Evolutionary conservation across 441 rosid species (phyloP).

Genomic region (Metrosideros polymorpha): DNA sequence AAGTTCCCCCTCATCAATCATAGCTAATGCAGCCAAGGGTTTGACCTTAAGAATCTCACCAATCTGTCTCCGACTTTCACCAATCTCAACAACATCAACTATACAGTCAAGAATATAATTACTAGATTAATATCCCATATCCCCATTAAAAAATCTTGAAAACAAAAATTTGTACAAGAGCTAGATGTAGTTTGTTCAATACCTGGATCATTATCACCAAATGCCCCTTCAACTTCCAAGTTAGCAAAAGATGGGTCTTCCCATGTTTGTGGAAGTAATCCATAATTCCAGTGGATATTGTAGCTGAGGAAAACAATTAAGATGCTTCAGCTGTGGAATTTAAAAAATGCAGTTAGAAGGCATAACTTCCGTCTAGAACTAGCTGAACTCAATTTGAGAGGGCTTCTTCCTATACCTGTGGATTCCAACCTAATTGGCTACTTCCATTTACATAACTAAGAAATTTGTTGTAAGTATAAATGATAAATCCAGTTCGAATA

Average conservation of each 20-base stretch:
- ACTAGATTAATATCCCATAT: background rate
- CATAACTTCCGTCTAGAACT: background rate
- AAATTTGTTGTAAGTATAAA: background rate
- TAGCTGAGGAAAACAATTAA: conserved; percentile 30
- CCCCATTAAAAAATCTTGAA: background rate
- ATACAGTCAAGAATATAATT: conserved; percentile 1
- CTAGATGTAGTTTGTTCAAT: background rate
- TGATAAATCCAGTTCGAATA: background rate
- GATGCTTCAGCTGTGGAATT: background rate
- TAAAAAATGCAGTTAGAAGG: background rate
- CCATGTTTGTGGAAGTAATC: conserved; percentile 99
- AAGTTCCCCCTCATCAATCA: conserved; percentile 93
- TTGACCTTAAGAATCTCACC: conserved; percentile 69
- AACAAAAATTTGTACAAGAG: background rate
- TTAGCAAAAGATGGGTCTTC: conserved; percentile 87
- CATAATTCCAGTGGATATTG: conserved; percentile 97
- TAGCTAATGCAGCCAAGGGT: conserved; percentile 78
- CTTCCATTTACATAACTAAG: background rate
- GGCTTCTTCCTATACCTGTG: background rate
- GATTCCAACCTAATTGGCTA: background rate
- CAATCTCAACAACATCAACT: conserved; percentile 96
- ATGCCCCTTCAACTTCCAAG: conserved; percentile 77
- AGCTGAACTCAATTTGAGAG: background rate
- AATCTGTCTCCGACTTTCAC: conserved; percentile 49
- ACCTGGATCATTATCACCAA: conserved; percentile 98